Base-by-base conservation (phyloP, 106 monocot species). In the Dendrobium huoshanense region DNA sequence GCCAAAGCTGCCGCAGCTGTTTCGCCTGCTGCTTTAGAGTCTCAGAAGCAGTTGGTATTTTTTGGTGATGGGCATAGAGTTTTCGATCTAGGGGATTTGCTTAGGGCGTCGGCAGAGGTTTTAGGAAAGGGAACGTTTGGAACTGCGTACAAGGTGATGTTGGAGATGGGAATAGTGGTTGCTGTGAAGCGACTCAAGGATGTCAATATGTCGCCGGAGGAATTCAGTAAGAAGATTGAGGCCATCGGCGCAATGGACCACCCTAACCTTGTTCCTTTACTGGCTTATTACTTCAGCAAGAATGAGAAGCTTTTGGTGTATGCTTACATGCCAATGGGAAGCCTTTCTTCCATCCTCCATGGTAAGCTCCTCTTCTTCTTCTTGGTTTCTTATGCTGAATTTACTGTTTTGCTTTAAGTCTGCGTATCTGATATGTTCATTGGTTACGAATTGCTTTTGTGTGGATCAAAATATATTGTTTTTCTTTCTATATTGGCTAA, bases 71-170 rank as follows among this genome's bases (percentile, higher is more conserved):
- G 77, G 13, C 55, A 77, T 20, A 84, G 70, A 42, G 80, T 80
- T 25, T 96, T 88, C 72, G 96, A 94, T 41, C 76, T 96, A 80
- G 92, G 90, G 77, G 92, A 92, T 75, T 67, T 94, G 77, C 85
- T 96, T 27, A 82, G 87, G 80, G 96, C 96, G 0, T 96, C 96
- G n/a, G 94, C 96, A 48, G 94, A 96, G 89, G 92, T 96, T 18
- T 82, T 96, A 8, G 94, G 96, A 33, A 94, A 92, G 79, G 94
- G 96, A 47, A 94, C 90, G 11, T 90, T 92, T 61, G 94, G 94
- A 80, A 92, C 94, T n/a, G 79, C 96, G 25, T 96, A 96, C 88
- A 94, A 92, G 80, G 94, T 89, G 45, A 81, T 88, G 67, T 70
- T 96, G 64, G 94, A 92, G 87, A 84, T 72, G 75, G 94, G 96